phyloP scores from a whole-genome alignment of 345 rosid genomes.

The Clausena lansium region DNA sequence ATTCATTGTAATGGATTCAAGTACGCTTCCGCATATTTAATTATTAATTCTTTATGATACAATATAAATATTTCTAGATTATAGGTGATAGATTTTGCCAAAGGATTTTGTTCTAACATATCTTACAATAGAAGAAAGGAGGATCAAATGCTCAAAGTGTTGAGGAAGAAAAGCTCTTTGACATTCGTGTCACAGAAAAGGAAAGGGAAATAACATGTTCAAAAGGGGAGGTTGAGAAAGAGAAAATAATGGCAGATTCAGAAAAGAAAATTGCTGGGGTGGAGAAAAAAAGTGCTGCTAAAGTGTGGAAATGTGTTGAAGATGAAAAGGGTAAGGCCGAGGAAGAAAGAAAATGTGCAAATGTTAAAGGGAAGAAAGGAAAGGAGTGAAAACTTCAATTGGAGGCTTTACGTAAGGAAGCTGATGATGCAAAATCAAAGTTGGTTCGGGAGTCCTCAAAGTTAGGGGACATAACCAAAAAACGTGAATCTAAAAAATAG shows the following conservation, averaged over 20 bases:
- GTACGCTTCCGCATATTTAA: too few species aligned
- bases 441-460: constrained; percentile 43
- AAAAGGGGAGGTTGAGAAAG: constrained; percentile 54
- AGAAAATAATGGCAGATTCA: constrained; percentile 51
- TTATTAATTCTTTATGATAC: too few species aligned
- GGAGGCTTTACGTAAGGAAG: constrained; percentile 49
- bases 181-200: constrained; percentile 29
- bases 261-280: constrained; percentile 53
- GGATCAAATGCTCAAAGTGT: constrained; percentile 24
- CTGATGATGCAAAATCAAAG: constrained; percentile 50
- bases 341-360: constrained; percentile 38
- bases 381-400: constrained; percentile 51
- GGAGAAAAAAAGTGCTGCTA: constrained; percentile 45
- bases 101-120: too few species aligned
- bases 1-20: too few species aligned
- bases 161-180: constrained; percentile 36
- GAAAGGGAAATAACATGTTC: constrained; percentile 40
- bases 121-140: constrained; percentile 38
- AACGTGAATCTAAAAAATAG: constrained; percentile 38
- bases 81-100: too few species aligned
- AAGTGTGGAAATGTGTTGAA: constrained; percentile 45
- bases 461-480: constrained; percentile 36
- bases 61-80: too few species aligned
- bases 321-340: constrained; percentile 45
- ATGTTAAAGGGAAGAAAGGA: constrained; percentile 38